A percentile compares a stretch with the other conserved stretches of the same genome.
These are phyloP conservation scores for Chlorencoelia australis DNA, from an alignment of 2,329 filamentous ascomycete genomes.

Conservation along the genomic window DNA sequence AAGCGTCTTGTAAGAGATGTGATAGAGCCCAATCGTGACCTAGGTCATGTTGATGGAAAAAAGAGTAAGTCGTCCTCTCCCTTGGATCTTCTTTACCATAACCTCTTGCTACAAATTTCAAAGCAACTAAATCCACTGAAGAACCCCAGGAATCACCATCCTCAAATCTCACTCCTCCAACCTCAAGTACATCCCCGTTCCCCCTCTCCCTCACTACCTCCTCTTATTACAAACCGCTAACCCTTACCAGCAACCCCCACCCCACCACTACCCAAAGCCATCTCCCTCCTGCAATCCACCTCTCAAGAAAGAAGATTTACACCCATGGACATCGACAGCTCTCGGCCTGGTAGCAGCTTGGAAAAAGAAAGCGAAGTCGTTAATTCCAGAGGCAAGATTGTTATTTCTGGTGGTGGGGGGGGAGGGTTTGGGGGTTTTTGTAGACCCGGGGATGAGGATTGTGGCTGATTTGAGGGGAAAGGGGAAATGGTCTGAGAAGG, in stretches of 20 bases:
- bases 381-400: constrained; percentile 10
- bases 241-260: constrained; percentile 6
- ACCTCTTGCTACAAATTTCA: background rate
- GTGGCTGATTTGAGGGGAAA: constrained; percentile 2
- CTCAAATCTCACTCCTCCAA: background rate
- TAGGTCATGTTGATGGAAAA: constrained; percentile 69
- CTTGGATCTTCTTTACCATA: background rate
- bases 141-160: background rate
- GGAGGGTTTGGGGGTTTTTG: constrained; percentile 4
- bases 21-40: constrained; percentile 64
- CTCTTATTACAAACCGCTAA: too few relatives aligned
- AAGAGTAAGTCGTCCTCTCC: constrained; percentile 8
- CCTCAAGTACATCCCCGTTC: background rate
- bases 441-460: constrained; percentile 4
- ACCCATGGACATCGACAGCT: constrained; percentile 8
- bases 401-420: constrained; percentile 1
- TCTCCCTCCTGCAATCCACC: background rate
- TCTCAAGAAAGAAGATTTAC: constrained; percentile 9
- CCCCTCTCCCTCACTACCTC: background rate
- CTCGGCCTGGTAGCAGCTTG: background rate
- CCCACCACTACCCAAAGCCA: too few relatives aligned
- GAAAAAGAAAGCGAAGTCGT: background rate
- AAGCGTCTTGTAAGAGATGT: constrained; percentile 54
- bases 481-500: background rate
- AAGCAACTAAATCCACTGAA: background rate